These are phyloP conservation scores for Candida xyloterini DNA, from an alignment of 805 yeast genomes.

Conservation along the genomic window DNA sequence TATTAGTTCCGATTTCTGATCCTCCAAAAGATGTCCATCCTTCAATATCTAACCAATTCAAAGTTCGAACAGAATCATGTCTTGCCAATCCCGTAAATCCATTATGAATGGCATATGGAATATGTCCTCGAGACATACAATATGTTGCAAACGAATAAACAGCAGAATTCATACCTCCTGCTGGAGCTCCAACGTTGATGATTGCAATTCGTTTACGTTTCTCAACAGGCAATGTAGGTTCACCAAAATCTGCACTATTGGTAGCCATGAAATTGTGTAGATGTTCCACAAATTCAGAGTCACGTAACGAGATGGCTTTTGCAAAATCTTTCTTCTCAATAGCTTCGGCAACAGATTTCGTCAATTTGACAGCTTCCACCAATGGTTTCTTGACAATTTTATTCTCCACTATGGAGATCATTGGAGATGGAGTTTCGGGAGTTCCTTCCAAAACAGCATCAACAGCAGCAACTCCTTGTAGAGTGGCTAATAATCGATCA, in stretches of 20 bases:
- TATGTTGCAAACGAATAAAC: slow-evolving; percentile 70
- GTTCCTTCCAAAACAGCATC: slow-evolving; percentile 85
- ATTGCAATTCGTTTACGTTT: slow-evolving; percentile 64
- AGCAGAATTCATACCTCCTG: slow-evolving; percentile 78
- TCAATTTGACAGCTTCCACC: slow-evolving; percentile 68
- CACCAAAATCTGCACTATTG: slow-evolving; percentile 64
- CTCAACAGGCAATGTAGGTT: slow-evolving; percentile 52
- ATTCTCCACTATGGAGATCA: slow-evolving; percentile 80
- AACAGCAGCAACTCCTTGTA: slow-evolving; percentile 98
- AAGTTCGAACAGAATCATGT: slow-evolving; percentile 56
- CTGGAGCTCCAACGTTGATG: slow-evolving; percentile 77
- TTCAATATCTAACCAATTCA: slow-evolving; percentile 67
- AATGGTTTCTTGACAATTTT: slow-evolving; percentile 65
- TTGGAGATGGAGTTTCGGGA: slow-evolving; percentile 90
- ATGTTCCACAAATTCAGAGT: slow-evolving; percentile 65
- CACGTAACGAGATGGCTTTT: slow-evolving; percentile 68
- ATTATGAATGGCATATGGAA: slow-evolving; percentile 65
- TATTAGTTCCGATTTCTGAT: slow-evolving; percentile 77
- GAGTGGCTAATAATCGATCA: slow-evolving; percentile 86
- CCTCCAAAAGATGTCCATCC: slow-evolving; percentile 78
- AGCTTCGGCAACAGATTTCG: slow-evolving; percentile 70
- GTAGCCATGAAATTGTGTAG: slow-evolving; percentile 61
- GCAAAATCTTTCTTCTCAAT: slow-evolving; percentile 64
- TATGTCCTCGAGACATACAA: slow-evolving; percentile 74
- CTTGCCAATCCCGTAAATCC: slow-evolving; percentile 71